Base-by-base conservation (phyloP, 257 asterid genomes). In the Lantana camara region DNA sequence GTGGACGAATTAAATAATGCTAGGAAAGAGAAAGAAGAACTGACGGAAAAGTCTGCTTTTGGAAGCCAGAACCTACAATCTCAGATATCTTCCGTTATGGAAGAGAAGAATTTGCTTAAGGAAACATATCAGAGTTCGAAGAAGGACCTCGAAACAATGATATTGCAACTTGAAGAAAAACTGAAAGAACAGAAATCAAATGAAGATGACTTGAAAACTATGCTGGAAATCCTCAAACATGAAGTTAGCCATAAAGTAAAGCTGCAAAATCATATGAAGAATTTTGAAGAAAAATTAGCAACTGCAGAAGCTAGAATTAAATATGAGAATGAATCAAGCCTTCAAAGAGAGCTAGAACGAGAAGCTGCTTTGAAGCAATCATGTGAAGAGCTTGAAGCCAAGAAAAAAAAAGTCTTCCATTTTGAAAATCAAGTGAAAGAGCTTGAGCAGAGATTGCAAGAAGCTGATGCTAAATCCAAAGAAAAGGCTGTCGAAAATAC, bases 1-100 rank as follows among this genome's bases (percentile, higher is more conserved):
- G 21, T 66, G 44, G 69, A 69, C 61, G 75, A 61, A 57, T 48
- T 72, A 45, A 62, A 44, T 46, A 41, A 63, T 41, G 77, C 89
- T 29, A 79, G 71, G 61, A 44, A 64, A 42, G 68, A 73, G 7
- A 65, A 79, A 70, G 85, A 79, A 49, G 75, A 66, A 46, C 67
- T 84, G 70, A 79, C 73, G 19, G 73, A 66, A 23, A 70, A 66
- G 73, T 77, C 79, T 20, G 67, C 62, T 46, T 74, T 84, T 45
- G 84, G 81, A 66, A 65, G 77, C 62, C 70, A 85, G 66, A 80
- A 69, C 67, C 78, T 77, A 45, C 85, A 80, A 67, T 71, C 79
- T 66, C 88, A 85, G 87, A 65, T 85, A 73, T 80, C 89, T 50
- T 78, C 87, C 53, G 57, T 75, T n/a, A 60, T 72, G 71, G 84